Evolutionary conservation across 345 rosid species (phyloP).

Genomic region (Citrus australasica): DNA sequence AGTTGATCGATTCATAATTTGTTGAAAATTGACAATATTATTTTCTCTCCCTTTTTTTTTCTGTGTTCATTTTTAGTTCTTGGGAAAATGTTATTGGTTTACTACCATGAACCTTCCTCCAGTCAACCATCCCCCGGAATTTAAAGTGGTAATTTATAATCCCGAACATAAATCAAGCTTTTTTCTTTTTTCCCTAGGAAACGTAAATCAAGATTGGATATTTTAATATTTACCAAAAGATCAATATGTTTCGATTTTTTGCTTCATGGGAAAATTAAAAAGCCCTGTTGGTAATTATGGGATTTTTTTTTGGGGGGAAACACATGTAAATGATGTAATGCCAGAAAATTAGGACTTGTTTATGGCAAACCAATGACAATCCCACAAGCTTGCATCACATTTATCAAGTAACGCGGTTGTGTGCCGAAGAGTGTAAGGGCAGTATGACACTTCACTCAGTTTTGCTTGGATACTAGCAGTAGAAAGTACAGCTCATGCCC

Average conservation of each 20-base stretch:
- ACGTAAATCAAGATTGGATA: background rate
- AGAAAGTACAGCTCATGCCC: constrained; percentile 7
- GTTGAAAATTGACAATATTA: background rate
- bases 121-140: background rate
- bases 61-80: too few species aligned
- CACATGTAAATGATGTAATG: background rate
- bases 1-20: background rate
- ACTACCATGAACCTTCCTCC: background rate
- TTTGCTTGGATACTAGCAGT: background rate
- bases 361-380: background rate
- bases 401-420: constrained; percentile 14
- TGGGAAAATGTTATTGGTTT: background rate
- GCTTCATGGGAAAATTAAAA: background rate
- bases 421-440: background rate
- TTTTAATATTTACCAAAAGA: too few species aligned
- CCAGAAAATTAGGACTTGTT: background rate
- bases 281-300: background rate
- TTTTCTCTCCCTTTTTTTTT: background rate
- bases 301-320: too few species aligned
- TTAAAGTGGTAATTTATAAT: background rate
- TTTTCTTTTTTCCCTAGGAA: background rate
- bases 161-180: background rate
- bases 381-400: background rate
- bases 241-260: too few species aligned
- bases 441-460: background rate